A percentile compares a stretch with the other conserved stretches of the same genome.
Evolutionary conservation across 2,329 filamentous ascomycete genomes (phyloP).

Genomic region (Tolypocladium pustulatum): DNA sequence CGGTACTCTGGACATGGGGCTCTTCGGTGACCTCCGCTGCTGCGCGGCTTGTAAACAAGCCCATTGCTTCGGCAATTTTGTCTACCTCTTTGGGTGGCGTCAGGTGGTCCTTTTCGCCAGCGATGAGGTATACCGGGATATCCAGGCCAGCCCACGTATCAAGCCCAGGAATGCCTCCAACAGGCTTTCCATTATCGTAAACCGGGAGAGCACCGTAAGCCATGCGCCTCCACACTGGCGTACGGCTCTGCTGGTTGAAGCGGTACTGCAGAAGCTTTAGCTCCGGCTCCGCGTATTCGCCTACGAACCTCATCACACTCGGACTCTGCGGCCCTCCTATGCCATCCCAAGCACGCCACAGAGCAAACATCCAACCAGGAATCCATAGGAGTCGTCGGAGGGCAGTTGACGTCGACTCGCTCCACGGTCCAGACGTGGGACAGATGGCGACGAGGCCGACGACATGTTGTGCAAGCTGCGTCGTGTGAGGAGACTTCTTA

Average conservation of each 20-base stretch:
- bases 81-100: conserved; percentile 62
- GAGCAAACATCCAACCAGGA: conserved; percentile 62
- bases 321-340: conserved; percentile 66
- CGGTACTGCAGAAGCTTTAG: conserved; percentile 57
- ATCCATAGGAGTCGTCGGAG: conserved; percentile 52
- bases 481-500: conserved; percentile 28
- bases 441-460: conserved; percentile 73
- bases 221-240: conserved; percentile 75
- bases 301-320: conserved; percentile 72
- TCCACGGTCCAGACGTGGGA: conserved; percentile 57
- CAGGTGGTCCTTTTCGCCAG: conserved; percentile 65
- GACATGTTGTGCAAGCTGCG: conserved; percentile 51
- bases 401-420: conserved; percentile 30
- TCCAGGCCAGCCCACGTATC: conserved; percentile 63
- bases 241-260: conserved; percentile 76
- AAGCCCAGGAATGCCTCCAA: conserved; percentile 57
- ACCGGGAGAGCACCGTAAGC: conserved; percentile 58
- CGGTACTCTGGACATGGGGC: conserved; percentile 20
- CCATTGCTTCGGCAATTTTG: conserved; percentile 46
- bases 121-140: conserved; percentile 68
- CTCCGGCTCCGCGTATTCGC: conserved; percentile 52
- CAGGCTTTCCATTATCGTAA: conserved; percentile 40
- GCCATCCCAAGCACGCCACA: conserved; percentile 69
- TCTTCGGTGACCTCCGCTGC: not conserved
- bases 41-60: conserved; percentile 3